Evolutionary conservation across 2,329 filamentous ascomycete genomes (phyloP).

Genomic region (Nannizzia gypsea): DNA sequence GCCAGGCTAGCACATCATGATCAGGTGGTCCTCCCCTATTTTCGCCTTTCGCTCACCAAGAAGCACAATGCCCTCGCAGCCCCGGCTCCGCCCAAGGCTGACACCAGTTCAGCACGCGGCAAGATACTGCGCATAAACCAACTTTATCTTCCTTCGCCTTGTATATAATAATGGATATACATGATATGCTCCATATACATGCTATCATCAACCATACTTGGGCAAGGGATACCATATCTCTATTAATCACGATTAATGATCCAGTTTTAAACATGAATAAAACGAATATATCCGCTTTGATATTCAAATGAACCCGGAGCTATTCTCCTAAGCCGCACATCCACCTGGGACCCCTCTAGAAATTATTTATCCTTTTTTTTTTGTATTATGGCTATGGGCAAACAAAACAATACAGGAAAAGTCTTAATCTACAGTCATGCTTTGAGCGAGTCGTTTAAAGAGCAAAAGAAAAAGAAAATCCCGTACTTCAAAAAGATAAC

Average conservation of each 20-base stretch:
- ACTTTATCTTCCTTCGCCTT: not conserved
- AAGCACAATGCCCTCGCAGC: not conserved
- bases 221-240: not conserved
- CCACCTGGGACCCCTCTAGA: not conserved
- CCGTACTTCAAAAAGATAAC: not conserved
- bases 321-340: not conserved
- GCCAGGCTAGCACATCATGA: not conserved
- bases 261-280: not conserved
- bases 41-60: not conserved
- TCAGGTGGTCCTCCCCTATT: not conserved
- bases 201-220: not conserved
- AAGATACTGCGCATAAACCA: not conserved
- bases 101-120: not conserved
- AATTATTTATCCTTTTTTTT: conserved; percentile 1
- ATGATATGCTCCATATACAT: too few species aligned
- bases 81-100: not conserved
- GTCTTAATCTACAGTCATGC: conserved; percentile 5
- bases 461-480: not conserved
- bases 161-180: not conserved
- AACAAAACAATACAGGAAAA: conserved; percentile 2
- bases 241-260: not conserved
- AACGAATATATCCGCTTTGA: not conserved
- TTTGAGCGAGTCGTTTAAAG: not conserved
- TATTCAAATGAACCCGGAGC: not conserved
- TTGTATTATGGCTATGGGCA: conserved; percentile 3